Evolutionary conservation across 2,329 filamentous ascomycete species (phyloP).

Genomic region (Beauveria rudraprayagi): DNA sequence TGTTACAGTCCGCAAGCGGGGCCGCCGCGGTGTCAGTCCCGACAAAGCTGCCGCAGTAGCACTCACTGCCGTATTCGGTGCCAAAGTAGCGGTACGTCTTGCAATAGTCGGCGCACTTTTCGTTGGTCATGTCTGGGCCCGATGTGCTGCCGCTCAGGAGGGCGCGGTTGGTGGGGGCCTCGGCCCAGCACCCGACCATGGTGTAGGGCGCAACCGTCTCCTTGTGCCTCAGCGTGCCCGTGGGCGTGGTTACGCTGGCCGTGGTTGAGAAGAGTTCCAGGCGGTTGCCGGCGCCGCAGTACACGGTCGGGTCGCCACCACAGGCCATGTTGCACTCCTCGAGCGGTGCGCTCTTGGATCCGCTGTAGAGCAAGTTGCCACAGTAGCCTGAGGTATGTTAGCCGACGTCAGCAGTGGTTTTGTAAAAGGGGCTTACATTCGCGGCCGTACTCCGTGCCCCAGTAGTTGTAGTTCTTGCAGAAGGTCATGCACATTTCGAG

Average conservation of each 20-base stretch:
- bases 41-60: constrained; percentile 30
- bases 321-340: constrained; percentile 32
- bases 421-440: constrained; percentile 32
- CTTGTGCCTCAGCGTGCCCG: constrained; percentile 19
- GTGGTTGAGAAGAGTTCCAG: constrained; percentile 37
- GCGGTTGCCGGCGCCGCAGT: constrained; percentile 35
- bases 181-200: constrained; percentile 34
- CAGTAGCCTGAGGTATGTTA: constrained; percentile 32
- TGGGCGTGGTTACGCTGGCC: constrained; percentile 22
- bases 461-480: constrained; percentile 40
- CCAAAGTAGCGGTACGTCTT: constrained; percentile 32
- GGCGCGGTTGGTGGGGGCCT: constrained; percentile 28
- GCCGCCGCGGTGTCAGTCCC: constrained; percentile 20
- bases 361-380: constrained; percentile 31
- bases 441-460: constrained; percentile 43
- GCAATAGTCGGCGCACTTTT: constrained; percentile 27
- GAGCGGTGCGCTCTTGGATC: constrained; percentile 21
- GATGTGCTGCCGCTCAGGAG: constrained; percentile 22
- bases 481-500: constrained; percentile 38
- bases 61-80: constrained; percentile 31
- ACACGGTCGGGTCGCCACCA: constrained; percentile 32
- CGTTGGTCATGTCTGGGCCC: constrained; percentile 25
- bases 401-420: not conserved
- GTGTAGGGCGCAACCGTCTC: constrained; percentile 24
- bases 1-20: constrained; percentile 25